Conservation (phyloP, 331 rosid genomes). For the Stylosanthes scabra region DNA sequence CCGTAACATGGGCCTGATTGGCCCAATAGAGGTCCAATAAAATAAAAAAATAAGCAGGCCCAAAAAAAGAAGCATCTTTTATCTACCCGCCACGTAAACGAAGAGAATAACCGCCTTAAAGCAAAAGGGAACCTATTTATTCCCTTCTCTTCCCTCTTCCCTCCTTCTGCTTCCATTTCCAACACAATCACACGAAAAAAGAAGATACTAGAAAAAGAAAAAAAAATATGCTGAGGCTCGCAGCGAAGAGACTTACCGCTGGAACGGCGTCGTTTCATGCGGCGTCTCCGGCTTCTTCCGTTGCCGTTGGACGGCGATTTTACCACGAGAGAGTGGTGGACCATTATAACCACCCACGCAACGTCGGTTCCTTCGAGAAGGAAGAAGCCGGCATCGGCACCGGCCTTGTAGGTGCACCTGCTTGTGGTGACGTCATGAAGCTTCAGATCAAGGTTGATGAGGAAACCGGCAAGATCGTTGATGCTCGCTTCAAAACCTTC, state of each 20-base stretch:
- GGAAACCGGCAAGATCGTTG: constrained; percentile 81
- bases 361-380: constrained; percentile 90
- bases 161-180: background rate
- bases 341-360: constrained; percentile 86
- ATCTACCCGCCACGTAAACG: background rate
- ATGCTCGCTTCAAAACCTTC: constrained; percentile 95
- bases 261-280: constrained; percentile 48
- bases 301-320: constrained; percentile 60
- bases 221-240: constrained; percentile 71
- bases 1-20: too few relatives aligned
- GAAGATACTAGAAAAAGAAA: background rate
- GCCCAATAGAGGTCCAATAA: too few relatives aligned
- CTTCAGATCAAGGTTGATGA: constrained; percentile 95
- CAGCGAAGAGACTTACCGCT: constrained; percentile 55
- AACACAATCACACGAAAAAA: background rate
- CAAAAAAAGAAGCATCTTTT: background rate
- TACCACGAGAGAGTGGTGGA: constrained; percentile 95
- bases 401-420: constrained; percentile 94
- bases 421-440: constrained; percentile 97
- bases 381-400: constrained; percentile 80
- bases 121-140: background rate
- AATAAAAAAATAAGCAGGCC: too few relatives aligned
- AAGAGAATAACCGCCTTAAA: background rate
- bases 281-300: constrained; percentile 44
- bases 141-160: background rate